Base-by-base conservation (phyloP, 305 asterid genomes). In the Striga hermonthica region DNA sequence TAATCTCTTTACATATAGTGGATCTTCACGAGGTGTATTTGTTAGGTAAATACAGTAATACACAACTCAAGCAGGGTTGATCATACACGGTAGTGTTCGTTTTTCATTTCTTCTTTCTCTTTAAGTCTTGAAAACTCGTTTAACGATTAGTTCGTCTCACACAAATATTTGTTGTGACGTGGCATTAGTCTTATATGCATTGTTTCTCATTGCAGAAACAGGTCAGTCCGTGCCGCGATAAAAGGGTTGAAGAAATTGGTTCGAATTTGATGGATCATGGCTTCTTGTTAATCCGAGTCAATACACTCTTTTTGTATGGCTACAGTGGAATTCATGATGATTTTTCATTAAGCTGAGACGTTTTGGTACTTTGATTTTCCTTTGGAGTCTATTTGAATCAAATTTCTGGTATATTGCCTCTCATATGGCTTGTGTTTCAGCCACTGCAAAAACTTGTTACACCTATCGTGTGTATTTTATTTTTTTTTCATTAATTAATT, bases 211-310 rank as follows among this genome's bases (percentile, higher is more conserved):
- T 79, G 59, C 95, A 89, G 97, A 87, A 76, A 54, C 85, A 34
- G 94, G 97, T 74, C 93, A 80, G 64, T 40, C 79, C 36, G 91
- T 83, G 77, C 97, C 94, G 34, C 97, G 91, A 84, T 86, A 79
- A 80, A 73, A 65, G 75, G 87, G 47, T 73, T 64, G 82, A 74
- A 62, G 78, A 80, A 60, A 58, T 52, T 44, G 62, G 73, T 67
- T 53, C 57, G 65, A 44, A 70, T 66, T 66, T 52, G 63, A 72
- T 60, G 75, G 64, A 22, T 60, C 69, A 48, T 71, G 64, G 40
- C 70, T 58, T 52, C 47, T 60, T 68, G 12, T 61, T 7, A 50
- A 65, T 22, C 31, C n/a, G n/a, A 22, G 2, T 67, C 53, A 9
- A 53, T 52, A 49, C 59, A 16, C 36, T 54, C 16, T 8, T 28